These are phyloP conservation scores for Lasiosphaeria miniovina DNA, from an alignment of 495 filamentous ascomycete species.

Conservation along the genomic window DNA sequence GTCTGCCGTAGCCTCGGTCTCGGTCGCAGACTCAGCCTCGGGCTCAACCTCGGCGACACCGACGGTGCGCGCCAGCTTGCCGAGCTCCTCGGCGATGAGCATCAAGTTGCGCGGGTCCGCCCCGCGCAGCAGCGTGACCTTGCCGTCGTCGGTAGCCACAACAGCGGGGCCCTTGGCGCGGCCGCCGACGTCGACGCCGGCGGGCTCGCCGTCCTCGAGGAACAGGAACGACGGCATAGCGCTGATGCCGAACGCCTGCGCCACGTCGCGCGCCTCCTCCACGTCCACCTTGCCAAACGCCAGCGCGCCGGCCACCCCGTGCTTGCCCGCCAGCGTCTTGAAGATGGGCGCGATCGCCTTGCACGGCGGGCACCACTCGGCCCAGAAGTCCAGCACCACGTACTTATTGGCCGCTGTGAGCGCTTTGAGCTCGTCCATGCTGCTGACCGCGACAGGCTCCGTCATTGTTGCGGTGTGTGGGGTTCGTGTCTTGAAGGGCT, in stretches of 20 bases:
- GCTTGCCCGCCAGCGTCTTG: conserved; percentile 45
- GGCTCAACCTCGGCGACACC: neutral
- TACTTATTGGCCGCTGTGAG: conserved; percentile 38
- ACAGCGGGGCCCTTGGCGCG: conserved; percentile 8
- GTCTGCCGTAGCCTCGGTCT: neutral
- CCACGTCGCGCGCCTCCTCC: conserved; percentile 48
- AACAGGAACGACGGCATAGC: conserved; percentile 84
- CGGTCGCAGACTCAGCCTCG: conserved; percentile 15
- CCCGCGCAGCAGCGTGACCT: conserved; percentile 30
- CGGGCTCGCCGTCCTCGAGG: conserved; percentile 67
- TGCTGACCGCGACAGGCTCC: conserved; percentile 23
- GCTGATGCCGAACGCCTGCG: conserved; percentile 42
- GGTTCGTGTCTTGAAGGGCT: too few species aligned
- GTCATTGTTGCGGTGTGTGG: conserved; percentile 18
- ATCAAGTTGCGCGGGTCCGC: conserved; percentile 34
- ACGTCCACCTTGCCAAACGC: conserved; percentile 61
- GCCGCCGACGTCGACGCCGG: conserved; percentile 48
- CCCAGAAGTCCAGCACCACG: conserved; percentile 51
- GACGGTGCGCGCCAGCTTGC: conserved; percentile 17
- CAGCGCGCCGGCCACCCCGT: conserved; percentile 41
- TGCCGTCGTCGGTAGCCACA: conserved; percentile 15
- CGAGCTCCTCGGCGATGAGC: conserved; percentile 33
- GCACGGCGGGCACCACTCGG: conserved; percentile 67
- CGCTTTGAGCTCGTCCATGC: conserved; percentile 28
- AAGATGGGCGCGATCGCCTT: conserved; percentile 63